Base-by-base conservation (phyloP, 208 protist species). In the Leishmania braziliensis region DNA sequence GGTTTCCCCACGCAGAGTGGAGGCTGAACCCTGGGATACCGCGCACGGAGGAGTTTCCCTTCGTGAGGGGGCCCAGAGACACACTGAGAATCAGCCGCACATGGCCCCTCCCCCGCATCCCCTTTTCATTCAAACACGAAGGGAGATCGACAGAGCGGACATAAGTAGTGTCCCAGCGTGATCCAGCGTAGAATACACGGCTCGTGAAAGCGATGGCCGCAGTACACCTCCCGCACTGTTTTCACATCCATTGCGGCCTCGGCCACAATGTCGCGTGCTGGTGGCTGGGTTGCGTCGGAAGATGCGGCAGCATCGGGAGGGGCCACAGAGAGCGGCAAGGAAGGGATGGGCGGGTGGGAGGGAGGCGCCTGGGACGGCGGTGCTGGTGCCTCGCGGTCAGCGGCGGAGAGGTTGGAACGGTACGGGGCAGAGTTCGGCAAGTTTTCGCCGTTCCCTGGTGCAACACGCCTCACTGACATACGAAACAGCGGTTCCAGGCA, bases 131-230 rank as follows among this genome's bases (percentile, higher is more conserved):
- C 79, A 54, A 78, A 83, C 23, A 86, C 62, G 20, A 88, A 65
- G 8, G 82, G 77, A 36, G 78, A 46, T 9, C 87, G 77, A 69
- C 88, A 91, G 50, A 86, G 83, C 12, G 88, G 88, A 60, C 85
- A 89, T 14, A 56, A 81, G 77, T 86, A 84, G 65, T 88, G 86
- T 9, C 75, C 71, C n/a, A 51, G 29, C 14, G 8, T 10, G 54
- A 89, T 62, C 88, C 85, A 91, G 46, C 56, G 23, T 5, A 74
- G 74, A 8, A 91, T 77, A 50, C 88, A 91, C 1, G 50, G 23
- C 1, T 86, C 74, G 62, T 91, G 88, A 58, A 84, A 89, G 62
- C 81, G 65, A 71, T 91, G 88, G 0, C 76, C 72, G 78, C 88
- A 91, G 56, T 86, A 83, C 72, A 85, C 77, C 63, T 83, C 79